Evolutionary conservation across 2,329 filamentous ascomycete genomes (phyloP).

Genomic region (Trichoderma atroviride): DNA sequence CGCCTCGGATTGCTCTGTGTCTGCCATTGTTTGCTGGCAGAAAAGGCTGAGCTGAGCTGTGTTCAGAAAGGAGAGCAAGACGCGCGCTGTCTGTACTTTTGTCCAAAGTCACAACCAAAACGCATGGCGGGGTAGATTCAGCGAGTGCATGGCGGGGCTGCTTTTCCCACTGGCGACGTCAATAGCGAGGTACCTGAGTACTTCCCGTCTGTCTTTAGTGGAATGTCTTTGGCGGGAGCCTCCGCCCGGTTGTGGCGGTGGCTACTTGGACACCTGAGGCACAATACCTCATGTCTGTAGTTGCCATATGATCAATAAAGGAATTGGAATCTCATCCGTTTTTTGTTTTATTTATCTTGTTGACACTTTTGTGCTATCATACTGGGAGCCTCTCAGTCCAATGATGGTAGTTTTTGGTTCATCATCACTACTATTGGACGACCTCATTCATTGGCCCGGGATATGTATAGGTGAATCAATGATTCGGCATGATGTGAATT

Average conservation of each 20-base stretch:
- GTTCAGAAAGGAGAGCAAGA: constrained; percentile 33
- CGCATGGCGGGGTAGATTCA: constrained; percentile 43
- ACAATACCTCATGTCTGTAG: no score
- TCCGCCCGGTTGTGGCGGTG: not conserved
- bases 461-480: no score
- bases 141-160: constrained; percentile 26
- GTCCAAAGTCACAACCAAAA: constrained; percentile 25
- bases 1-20: constrained; percentile 52
- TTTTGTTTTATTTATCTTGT: no score
- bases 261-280: constrained; percentile 8
- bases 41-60: constrained; percentile 30
- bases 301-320: no score
- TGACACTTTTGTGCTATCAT: no score
- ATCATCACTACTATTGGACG: no score
- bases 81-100: constrained; percentile 33
- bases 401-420: no score
- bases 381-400: no score
- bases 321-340: no score
- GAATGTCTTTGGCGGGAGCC: not conserved
- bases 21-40: constrained; percentile 52
- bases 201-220: not conserved
- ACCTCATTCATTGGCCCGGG: no score
- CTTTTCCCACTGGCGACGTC: constrained; percentile 13
- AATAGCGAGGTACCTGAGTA: constrained; percentile 15
- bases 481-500: no score